Base-by-base conservation (phyloP, 306 rosid species). In the Acmispon strigosus region DNA sequence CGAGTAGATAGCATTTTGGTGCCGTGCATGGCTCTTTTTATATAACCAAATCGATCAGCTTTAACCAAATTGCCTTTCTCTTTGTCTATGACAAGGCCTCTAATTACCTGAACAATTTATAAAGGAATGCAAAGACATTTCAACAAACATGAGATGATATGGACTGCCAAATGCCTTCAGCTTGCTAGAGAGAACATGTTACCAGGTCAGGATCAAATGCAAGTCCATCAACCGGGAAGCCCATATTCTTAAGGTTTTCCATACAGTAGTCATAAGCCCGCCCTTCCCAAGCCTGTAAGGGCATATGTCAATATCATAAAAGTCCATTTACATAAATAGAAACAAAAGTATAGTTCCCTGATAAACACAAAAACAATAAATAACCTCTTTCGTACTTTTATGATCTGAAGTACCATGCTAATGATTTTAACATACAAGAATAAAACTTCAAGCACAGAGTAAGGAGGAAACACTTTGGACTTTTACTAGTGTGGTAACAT, bases 61-160 rank as follows among this genome's bases (percentile, higher is more conserved):
- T 90, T 94, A 49, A 94, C 98, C 83, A 94, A 83, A 82, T 94
- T 94, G 50, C 98, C 98, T 65, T 77, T 90, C 81, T 88, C 96
- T 84, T 90, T 94, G 86, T 94, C 98, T 78, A 94, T 90, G 69
- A 94, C 98, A 53, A 94, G 98, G 76, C 98, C 98, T 80, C 98
- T 88, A 72, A 94, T 94, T 51, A 94, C 98, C 98, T 93, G 79
- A 18, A 73, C 73, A 82, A 62, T 82, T 74, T 41, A 70, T 43
- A 65, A 64, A 12, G 66, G 44, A 69, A 69, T 47, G 24, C 42
- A 62, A 67, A 51, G 29, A 49, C 58, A 66, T 36, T 69, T 20
- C 48, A 75, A 63, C 62, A 48, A 34, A 59, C 66, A 65, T 55
- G 43, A 58, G 55, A 70, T 37, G 58, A 50, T 48, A 56, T 66